phyloP scores from a whole-genome alignment of 1,139 yeast species.

The Geotrichum candidum region DNA sequence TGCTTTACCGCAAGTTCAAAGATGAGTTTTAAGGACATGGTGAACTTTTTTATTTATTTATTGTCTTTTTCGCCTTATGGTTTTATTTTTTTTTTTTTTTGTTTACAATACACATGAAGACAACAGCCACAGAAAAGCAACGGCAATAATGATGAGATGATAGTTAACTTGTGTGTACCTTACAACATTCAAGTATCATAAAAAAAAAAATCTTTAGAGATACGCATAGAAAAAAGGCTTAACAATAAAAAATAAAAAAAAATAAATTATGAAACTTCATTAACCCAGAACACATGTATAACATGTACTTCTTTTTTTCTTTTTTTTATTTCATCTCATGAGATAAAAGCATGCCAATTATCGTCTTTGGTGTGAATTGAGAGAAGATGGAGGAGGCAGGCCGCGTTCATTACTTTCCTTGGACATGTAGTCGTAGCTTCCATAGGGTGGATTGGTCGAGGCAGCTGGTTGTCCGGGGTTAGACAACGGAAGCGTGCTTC shows the following conservation, averaged over 20 bases:
- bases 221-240: background rate
- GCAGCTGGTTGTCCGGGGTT: constrained; percentile 7
- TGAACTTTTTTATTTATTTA: background rate
- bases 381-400: constrained; percentile 5
- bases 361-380: constrained; percentile 8
- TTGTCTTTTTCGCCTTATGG: background rate
- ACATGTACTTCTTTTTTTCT: background rate
- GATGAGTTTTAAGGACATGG: constrained; percentile 47
- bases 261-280: background rate
- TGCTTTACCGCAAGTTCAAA: constrained; percentile 57
- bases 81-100: background rate
- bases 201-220: background rate
- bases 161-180: background rate
- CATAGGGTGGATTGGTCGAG: constrained; percentile 6
- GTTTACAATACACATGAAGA: background rate
- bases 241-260: background rate
- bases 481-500: constrained; percentile 6
- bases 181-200: background rate
- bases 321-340: background rate
- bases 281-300: background rate
- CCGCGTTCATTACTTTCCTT: constrained; percentile 28
- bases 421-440: constrained; percentile 20
- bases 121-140: background rate
- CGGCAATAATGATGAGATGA: background rate
- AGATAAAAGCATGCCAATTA: background rate